Evolutionary conservation across 1,139 yeast species (phyloP).

Genomic region (Candida pseudoviswanathii): DNA sequence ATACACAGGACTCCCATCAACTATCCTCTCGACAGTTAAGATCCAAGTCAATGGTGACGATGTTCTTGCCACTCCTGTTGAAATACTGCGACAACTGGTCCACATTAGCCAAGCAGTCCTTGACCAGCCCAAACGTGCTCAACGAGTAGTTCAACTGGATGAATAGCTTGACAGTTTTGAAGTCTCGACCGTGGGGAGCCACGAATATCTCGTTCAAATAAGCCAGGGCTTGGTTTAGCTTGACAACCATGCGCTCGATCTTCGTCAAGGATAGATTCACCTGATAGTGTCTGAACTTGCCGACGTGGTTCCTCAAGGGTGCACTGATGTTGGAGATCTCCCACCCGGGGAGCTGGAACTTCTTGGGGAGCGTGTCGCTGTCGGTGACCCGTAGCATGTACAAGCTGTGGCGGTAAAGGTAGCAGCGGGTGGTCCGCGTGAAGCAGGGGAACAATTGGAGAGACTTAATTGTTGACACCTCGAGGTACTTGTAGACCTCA

Average conservation of each 20-base stretch:
- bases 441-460: slow-evolving; percentile 11
- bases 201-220: not conserved
- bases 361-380: not conserved
- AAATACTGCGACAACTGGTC: slow-evolving; percentile 14
- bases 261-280: slow-evolving; percentile 10
- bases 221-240: slow-evolving; percentile 23
- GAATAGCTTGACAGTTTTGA: slow-evolving; percentile 21
- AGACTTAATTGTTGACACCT: slow-evolving; percentile 11
- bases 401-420: slow-evolving; percentile 12
- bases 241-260: slow-evolving; percentile 16
- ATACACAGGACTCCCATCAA: not conserved
- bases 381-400: slow-evolving; percentile 12
- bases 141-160: slow-evolving; percentile 17
- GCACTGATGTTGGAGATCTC: slow-evolving; percentile 9
- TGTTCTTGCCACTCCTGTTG: slow-evolving; percentile 12
- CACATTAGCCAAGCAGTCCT: slow-evolving; percentile 17
- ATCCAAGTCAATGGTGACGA: slow-evolving; percentile 15
- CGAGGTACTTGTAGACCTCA: slow-evolving; percentile 13
- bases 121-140: slow-evolving; percentile 16
- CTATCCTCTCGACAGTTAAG: slow-evolving; percentile 7
- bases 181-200: not conserved
- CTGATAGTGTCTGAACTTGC: slow-evolving; percentile 13
- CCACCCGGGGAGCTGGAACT: slow-evolving; percentile 7
- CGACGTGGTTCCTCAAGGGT: slow-evolving; percentile 10
- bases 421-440: slow-evolving; percentile 6